Evolutionary conservation across 1,284 basidiomycete genomes (phyloP).

Genomic region (Ustilago cynodontis): DNA sequence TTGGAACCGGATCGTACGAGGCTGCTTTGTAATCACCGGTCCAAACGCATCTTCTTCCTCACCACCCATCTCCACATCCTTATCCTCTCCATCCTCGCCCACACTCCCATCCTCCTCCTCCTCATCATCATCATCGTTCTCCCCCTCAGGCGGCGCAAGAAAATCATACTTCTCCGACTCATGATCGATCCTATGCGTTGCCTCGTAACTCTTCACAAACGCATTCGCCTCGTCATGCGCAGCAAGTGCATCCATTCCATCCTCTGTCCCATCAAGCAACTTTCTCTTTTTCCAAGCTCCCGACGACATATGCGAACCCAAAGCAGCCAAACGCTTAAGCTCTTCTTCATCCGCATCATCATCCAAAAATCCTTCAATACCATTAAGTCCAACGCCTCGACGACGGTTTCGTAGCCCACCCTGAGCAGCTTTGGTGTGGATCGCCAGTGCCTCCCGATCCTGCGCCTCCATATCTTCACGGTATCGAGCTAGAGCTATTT

Average conservation of each 20-base stretch:
- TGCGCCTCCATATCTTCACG: constrained; percentile 57
- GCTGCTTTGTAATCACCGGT: constrained; percentile 25
- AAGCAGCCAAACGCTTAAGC: constrained; percentile 38
- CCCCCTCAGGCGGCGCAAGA: constrained; percentile 36
- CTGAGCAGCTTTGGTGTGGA: constrained; percentile 59
- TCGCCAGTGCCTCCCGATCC: constrained; percentile 56
- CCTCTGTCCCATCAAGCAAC: constrained; percentile 54
- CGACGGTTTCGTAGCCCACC: constrained; percentile 57
- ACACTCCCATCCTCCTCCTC: constrained; percentile 10
- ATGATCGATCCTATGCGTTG: constrained; percentile 49
- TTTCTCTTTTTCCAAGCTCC: constrained; percentile 48
- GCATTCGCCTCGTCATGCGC: constrained; percentile 57
- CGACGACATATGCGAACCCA: constrained; percentile 30
- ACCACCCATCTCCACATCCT: neutral
- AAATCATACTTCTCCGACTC: constrained; percentile 57
- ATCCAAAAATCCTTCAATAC: constrained; percentile 61
- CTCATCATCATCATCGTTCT: neutral
- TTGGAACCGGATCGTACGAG: constrained; percentile 24
- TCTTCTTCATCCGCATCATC: constrained; percentile 67
- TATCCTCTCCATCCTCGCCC: neutral
- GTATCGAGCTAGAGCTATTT: constrained; percentile 51
- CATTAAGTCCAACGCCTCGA: constrained; percentile 32
- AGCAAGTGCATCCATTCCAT: constrained; percentile 59
- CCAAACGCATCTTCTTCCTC: constrained; percentile 37
- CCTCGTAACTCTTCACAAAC: constrained; percentile 57